phyloP scores from a whole-genome alignment of 2,329 filamentous ascomycete genomes.

The Trichoderma koningiopsis region DNA sequence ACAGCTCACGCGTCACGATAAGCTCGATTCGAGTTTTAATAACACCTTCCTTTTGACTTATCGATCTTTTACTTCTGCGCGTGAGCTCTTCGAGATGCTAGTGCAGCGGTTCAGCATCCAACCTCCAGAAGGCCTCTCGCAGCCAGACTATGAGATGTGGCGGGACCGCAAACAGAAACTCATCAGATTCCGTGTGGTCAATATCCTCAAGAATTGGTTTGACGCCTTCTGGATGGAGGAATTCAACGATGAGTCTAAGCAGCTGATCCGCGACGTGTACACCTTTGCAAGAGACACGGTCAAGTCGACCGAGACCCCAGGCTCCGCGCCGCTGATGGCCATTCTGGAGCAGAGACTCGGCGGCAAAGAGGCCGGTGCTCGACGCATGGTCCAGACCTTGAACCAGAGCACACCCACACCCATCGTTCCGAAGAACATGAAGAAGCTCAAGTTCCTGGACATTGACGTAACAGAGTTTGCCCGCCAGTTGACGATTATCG shows the following conservation, averaged over 20 bases:
- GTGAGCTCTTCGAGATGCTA: constrained; percentile 88
- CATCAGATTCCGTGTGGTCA: constrained; percentile 93
- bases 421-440: constrained; percentile 98
- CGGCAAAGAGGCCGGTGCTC: constrained; percentile 83
- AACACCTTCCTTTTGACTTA: constrained; percentile 98
- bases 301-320: constrained; percentile 89
- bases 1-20: constrained; percentile 93
- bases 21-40: constrained; percentile 92
- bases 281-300: constrained; percentile 90
- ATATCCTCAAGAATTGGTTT: constrained; percentile 98
- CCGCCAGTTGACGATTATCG: constrained; percentile 95
- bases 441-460: constrained; percentile 97
- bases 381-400: constrained; percentile 83
- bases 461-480: constrained; percentile 96
- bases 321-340: constrained; percentile 79
- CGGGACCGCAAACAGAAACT: constrained; percentile 93
- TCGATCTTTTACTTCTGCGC: constrained; percentile 86
- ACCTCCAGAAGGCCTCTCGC: constrained; percentile 77
- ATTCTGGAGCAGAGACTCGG: constrained; percentile 85
- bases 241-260: constrained; percentile 77
- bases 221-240: constrained; percentile 99
- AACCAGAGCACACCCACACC: constrained; percentile 80
- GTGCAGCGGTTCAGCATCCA: constrained; percentile 92
- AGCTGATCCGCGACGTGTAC: constrained; percentile 85
- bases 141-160: constrained; percentile 82